A percentile compares a stretch with the other conserved stretches of the same genome.
phyloP scores from a whole-genome alignment of 805 yeast species.

The Sungouiozyma intestinalis region DNA sequence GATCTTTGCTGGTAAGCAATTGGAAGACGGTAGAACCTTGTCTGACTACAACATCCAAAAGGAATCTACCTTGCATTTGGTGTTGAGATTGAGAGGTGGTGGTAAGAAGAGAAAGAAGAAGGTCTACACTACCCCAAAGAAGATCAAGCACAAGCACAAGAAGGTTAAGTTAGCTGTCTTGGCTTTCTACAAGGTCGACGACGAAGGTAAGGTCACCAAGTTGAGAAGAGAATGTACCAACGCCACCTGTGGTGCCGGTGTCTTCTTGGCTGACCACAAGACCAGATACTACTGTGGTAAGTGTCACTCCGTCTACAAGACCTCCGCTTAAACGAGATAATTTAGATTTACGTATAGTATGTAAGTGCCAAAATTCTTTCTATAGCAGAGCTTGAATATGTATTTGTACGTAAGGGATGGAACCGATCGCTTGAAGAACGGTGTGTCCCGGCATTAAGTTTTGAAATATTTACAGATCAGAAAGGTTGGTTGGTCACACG shows the following conservation, averaged over 20 bases:
- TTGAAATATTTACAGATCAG: background rate
- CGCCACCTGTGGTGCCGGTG: conserved; percentile 96
- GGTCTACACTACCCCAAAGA: conserved; percentile 99
- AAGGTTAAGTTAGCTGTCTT: conserved; percentile 98
- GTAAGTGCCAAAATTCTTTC: background rate
- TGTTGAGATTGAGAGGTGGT: conserved; percentile 97
- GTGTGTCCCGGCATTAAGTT: background rate
- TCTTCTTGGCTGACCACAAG: conserved; percentile 98
- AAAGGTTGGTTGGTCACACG: background rate
- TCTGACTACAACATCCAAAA: conserved; percentile 98
- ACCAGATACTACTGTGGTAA: conserved; percentile 99
- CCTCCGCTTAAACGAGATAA: conserved; percentile 21
- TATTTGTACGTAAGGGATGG: background rate
- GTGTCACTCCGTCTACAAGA: conserved; percentile 90
- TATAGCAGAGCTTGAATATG: background rate
- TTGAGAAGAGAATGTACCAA: conserved; percentile 97
- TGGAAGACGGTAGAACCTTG: conserved; percentile 92
- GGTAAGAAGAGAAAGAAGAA: conserved; percentile 99
- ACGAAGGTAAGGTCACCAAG: conserved; percentile 97
- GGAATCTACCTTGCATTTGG: conserved; percentile 94
- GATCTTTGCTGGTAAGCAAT: conserved; percentile 95
- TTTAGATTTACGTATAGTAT: conserved; percentile 2
- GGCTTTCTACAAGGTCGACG: conserved; percentile 98
- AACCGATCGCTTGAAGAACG: background rate
- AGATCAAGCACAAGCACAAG: conserved; percentile 99